Evolutionary conservation across 306 rosid species (phyloP), one percentile per base, ranked within the genome.

Genomic region (Lathyrus oleraceus): DNA sequence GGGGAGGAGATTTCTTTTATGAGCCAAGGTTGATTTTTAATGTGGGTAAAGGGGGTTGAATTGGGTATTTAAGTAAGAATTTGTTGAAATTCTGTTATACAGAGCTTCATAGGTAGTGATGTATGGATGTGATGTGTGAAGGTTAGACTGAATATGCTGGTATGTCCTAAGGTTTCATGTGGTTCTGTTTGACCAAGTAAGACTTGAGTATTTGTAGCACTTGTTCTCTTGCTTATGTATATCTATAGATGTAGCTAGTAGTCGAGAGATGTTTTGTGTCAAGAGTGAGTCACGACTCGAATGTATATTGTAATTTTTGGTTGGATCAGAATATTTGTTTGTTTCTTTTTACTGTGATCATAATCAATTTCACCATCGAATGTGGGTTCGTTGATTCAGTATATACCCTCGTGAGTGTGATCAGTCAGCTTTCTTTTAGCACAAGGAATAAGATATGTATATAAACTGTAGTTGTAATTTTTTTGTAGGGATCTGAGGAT

Each of bases 401-500:
- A 7, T 35, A 7, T 35, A 35, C 39, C 8, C 36, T 32, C 1
- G 10, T 74, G 69, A 45, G 15, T 20, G 10, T 79, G 52, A 57
- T 71, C 9, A 63, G 10, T 43, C 4, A 59, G 52, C 19, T 62
- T 40, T 49, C 30, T 49, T 40, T 63, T 23, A 30, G 38, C 17
- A 39, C 23, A 16, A 15, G 62, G 72, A 61, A 45, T 44, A 14
- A 11, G 36, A 6, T 45, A 64, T 70, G 36, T 45, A 20, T 15
- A 36, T 67, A 16, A 67, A 21, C 62, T 59, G 9, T 16, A 38
- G 16, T 20, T 54, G 47, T 25, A 11, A n/a, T 12, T 63, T 63
- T 63, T 62, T 65, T 71, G 62, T 57, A 54, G 72, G 81, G 76
- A 71, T 15, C 62, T 71, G 56, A 72, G 84, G 89, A 80, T 56